These are phyloP conservation scores for Eremomyces bilateralis DNA, from an alignment of 495 filamentous ascomycete species.

Conservation along the genomic window DNA sequence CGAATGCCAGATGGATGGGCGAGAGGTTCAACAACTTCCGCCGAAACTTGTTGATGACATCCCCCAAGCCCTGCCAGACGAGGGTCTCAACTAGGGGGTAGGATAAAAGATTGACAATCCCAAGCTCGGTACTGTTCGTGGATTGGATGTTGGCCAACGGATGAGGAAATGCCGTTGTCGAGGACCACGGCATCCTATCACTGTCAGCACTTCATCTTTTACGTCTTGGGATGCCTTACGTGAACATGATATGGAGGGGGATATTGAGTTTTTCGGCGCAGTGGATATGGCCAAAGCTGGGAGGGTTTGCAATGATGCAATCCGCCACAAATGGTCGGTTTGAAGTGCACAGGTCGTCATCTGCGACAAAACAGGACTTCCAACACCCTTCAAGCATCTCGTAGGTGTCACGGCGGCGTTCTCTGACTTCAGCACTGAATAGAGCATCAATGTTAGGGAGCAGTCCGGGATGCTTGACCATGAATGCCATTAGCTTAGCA, in stretches of 20 bases:
- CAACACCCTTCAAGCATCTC: conserved; percentile 59
- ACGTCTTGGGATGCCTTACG: too few species aligned
- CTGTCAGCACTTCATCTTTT: conserved; percentile 3
- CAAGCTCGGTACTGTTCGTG: conserved; percentile 30
- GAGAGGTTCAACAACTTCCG: conserved; percentile 42
- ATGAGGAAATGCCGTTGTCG: conserved; percentile 48
- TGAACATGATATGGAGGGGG: conserved; percentile 68
- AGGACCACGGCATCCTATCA: conserved; percentile 37
- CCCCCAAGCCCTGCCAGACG: conserved; percentile 61
- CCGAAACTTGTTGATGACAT: conserved; percentile 52
- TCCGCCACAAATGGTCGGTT: conserved; percentile 43
- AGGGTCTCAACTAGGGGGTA: conserved; percentile 62
- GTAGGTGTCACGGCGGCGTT: conserved; percentile 42
- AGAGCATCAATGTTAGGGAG: conserved; percentile 49
- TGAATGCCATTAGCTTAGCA: conserved; percentile 61
- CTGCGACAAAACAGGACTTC: conserved; percentile 47
- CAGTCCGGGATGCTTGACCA: conserved; percentile 69
- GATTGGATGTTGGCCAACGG: conserved; percentile 47
- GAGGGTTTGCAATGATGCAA: conserved; percentile 68
- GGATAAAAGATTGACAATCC: conserved; percentile 46
- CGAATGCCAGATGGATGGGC: conserved; percentile 42
- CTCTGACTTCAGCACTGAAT: conserved; percentile 42
- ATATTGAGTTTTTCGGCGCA: conserved; percentile 64
- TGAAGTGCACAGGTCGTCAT: conserved; percentile 26
- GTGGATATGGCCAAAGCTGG: conserved; percentile 61